phyloP scores from a whole-genome alignment of 192 early-diverging fungal species.

The Backusella tuberculispora region DNA sequence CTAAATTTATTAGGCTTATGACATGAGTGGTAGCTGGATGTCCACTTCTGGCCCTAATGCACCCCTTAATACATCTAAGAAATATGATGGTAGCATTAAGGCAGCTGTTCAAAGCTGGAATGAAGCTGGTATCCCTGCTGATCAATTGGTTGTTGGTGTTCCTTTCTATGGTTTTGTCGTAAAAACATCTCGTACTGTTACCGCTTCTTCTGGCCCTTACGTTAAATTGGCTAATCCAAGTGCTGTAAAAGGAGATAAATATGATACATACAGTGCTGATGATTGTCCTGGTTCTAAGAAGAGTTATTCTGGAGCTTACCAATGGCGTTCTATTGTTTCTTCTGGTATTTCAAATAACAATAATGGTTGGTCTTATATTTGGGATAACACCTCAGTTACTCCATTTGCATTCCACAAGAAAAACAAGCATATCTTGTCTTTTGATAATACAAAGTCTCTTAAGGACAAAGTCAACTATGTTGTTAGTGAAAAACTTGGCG shows the following conservation, averaged over 20 bases:
- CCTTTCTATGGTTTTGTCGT: conserved; percentile 45
- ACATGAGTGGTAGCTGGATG: conserved; percentile 37
- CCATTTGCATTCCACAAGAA: conserved; percentile 66
- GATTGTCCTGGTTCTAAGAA: conserved; percentile 30
- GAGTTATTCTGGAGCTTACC: conserved; percentile 34
- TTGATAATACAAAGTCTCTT: conserved; percentile 64
- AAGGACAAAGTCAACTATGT: conserved; percentile 62
- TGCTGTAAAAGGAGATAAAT: conserved; percentile 39
- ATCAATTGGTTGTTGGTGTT: conserved; percentile 44
- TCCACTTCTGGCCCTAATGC: conserved; percentile 33
- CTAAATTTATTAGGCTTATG: conserved; percentile 25
- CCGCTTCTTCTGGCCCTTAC: not conserved
- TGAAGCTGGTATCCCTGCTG: conserved; percentile 43
- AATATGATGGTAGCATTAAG: conserved; percentile 16
- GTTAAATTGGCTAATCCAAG: not conserved
- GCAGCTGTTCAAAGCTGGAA: conserved; percentile 28
- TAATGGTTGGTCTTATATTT: conserved; percentile 60
- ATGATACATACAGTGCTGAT: conserved; percentile 31
- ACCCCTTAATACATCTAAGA: conserved; percentile 26
- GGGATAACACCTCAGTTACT: conserved; percentile 72
- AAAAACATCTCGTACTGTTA: not conserved
- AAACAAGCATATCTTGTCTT: conserved; percentile 66
- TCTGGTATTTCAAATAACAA: not conserved
- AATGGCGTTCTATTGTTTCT: conserved; percentile 33
- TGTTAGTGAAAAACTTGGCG: conserved; percentile 52